phyloP scores from a whole-genome alignment of 768 basidiomycete species.

The Rhodotorula babjevae region DNA sequence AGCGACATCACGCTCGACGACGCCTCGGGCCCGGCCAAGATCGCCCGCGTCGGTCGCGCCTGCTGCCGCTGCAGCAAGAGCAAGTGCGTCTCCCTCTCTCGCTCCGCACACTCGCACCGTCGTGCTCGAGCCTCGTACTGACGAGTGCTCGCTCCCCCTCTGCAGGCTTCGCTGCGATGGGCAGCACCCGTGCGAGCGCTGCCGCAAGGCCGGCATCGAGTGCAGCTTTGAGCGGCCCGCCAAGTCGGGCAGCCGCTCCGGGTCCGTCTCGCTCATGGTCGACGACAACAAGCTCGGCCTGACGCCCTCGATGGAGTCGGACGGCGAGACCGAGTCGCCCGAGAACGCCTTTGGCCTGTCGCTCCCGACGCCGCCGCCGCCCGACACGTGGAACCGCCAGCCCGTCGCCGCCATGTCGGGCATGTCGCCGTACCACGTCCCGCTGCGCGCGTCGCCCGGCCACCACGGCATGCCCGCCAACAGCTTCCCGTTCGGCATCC shows the following conservation, averaged over 20 bases:
- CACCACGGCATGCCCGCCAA: conserved; percentile 12
- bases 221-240: conserved; percentile 35
- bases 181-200: conserved; percentile 34
- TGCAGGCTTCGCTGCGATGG: conserved; percentile 36
- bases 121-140: background rate
- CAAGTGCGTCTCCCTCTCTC: conserved; percentile 23
- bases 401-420: background rate
- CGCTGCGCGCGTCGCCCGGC: conserved; percentile 6
- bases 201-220: conserved; percentile 30
- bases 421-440: conserved; percentile 25
- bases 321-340: conserved; percentile 16
- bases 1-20: conserved; percentile 11
- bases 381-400: conserved; percentile 7
- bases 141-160: background rate
- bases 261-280: conserved; percentile 17
- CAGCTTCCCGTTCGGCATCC: conserved; percentile 12
- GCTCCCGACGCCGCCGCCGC: conserved; percentile 26
- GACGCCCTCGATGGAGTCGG: conserved; percentile 26
- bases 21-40: conserved; percentile 23
- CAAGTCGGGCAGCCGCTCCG: conserved; percentile 7
- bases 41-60: conserved; percentile 28
- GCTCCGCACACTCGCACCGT: too few species aligned
- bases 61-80: conserved; percentile 30
- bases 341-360: conserved; percentile 29
- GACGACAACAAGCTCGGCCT: conserved; percentile 9